Percentiles rank a stretch among this genome's conserved stretches.
phyloP scores from a whole-genome alignment of 208 protist genomes.

The Porcisia hertigi region DNA sequence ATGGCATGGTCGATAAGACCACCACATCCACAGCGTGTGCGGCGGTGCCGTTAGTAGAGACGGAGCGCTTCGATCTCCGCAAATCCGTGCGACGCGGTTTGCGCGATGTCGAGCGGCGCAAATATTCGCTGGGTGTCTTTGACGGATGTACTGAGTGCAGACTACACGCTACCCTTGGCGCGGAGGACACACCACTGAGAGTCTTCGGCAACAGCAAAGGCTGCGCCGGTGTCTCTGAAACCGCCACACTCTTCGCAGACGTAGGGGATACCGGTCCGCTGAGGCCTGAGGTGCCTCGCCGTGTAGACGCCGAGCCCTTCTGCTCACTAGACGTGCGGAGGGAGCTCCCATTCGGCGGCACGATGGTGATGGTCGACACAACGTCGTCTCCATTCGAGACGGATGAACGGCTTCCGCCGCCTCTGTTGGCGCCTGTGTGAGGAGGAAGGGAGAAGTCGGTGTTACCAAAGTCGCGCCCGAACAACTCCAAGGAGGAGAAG shows the following conservation, averaged over 20 bases:
- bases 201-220: background rate
- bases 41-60: background rate
- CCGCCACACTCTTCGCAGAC: background rate
- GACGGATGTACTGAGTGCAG: background rate
- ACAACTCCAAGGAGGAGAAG: background rate
- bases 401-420: background rate
- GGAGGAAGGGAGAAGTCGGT: slow-evolving; percentile 8
- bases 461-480: background rate
- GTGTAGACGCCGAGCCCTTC: background rate
- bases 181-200: background rate
- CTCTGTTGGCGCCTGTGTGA: background rate
- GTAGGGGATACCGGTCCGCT: background rate
- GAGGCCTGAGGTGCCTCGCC: too few relatives aligned
- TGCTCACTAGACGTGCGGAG: background rate
- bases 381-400: background rate
- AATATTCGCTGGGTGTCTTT: too few relatives aligned
- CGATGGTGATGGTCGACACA: background rate
- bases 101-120: background rate
- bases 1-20: background rate
- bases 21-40: background rate
- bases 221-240: background rate
- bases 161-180: background rate
- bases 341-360: too few relatives aligned
- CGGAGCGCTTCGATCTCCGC: background rate
- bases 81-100: slow-evolving; percentile 1